Evolutionary conservation across 345 rosid species (phyloP).

Genomic region (Bruguiera gymnorhiza): DNA sequence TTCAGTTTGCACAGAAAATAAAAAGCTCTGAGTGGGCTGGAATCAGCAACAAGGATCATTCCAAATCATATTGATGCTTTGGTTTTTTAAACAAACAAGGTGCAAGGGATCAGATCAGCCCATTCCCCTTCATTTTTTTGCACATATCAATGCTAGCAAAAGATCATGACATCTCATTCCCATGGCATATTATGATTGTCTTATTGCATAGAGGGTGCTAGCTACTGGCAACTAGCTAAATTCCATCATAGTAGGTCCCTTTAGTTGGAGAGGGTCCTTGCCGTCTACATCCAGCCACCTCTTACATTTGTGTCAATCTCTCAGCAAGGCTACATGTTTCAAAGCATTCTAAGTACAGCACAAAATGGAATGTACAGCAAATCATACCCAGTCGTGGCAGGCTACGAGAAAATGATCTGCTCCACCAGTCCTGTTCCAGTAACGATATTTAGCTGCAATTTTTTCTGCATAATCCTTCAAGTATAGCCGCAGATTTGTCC

Average conservation of each 20-base stretch:
- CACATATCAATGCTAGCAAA: conserved; percentile 3
- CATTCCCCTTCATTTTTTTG: background rate
- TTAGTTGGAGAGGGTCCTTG: too few species aligned
- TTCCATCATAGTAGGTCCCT: too few species aligned
- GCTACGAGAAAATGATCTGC: conserved; percentile 95
- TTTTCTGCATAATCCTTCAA: conserved; percentile 66
- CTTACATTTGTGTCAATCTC: background rate
- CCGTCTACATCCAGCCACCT: background rate
- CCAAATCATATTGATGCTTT: too few species aligned
- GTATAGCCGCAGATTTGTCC: conserved; percentile 69
- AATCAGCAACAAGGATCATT: too few species aligned
- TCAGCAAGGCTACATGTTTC: conserved; percentile 4
- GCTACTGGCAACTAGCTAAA: too few species aligned
- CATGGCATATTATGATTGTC: background rate
- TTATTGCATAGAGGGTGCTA: background rate
- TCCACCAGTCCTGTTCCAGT: conserved; percentile 84
- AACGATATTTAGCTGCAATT: conserved; percentile 83
- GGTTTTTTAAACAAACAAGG: background rate
- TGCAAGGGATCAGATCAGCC: background rate
- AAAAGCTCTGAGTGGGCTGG: too few species aligned
- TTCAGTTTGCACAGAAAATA: too few species aligned
- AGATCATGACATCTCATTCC: background rate
- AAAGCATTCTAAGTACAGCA: background rate
- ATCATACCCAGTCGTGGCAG: conserved; percentile 95
- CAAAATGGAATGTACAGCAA: conserved; percentile 11